Percentiles rank a stretch among this genome's conserved stretches.
These are phyloP conservation scores for Candida sphagnicola DNA, from an alignment of 805 yeast species.

Conservation along the genomic window DNA sequence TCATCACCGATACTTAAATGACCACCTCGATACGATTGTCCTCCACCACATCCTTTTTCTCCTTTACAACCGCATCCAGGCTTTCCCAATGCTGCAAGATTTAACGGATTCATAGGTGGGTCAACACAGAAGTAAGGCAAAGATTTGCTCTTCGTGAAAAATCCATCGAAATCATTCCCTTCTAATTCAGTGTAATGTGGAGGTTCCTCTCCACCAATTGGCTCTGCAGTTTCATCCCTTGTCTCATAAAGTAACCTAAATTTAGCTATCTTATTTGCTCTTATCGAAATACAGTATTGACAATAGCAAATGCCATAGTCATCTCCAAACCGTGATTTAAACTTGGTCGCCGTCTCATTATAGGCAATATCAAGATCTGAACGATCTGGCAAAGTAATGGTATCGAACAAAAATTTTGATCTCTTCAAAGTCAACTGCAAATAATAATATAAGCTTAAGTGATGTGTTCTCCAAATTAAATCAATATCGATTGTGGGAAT, in stretches of 20 bases:
- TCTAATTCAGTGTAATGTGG: slow-evolving; percentile 2
- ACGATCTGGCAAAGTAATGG: no score
- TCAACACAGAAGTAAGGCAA: slow-evolving; percentile 1
- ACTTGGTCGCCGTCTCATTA: no score
- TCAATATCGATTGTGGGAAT: slow-evolving; percentile 27
- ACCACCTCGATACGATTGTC: neutral
- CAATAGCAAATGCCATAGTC: no score
- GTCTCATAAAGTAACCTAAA: no score
- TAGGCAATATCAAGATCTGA: no score
- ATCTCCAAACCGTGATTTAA: no score
- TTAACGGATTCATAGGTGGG: neutral
- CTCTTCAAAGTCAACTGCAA: slow-evolving; percentile 8
- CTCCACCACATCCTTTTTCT: slow-evolving; percentile 5
- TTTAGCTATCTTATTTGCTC: no score
- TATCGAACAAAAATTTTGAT: neutral
- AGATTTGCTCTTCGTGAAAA: neutral
- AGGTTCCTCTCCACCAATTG: neutral
- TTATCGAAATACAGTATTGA: no score
- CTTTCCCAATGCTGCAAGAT: neutral
- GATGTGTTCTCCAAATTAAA: slow-evolving; percentile 26
- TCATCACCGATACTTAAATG: neutral
- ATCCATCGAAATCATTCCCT: neutral
- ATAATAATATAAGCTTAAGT: slow-evolving; percentile 14
- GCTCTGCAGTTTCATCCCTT: no score
- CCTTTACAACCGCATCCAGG: slow-evolving; percentile 1